A percentile compares a stretch with the other conserved stretches of the same genome.
phyloP scores from a whole-genome alignment of 2,329 filamentous ascomycete genomes.

The Xylariaceae sp. region DNA sequence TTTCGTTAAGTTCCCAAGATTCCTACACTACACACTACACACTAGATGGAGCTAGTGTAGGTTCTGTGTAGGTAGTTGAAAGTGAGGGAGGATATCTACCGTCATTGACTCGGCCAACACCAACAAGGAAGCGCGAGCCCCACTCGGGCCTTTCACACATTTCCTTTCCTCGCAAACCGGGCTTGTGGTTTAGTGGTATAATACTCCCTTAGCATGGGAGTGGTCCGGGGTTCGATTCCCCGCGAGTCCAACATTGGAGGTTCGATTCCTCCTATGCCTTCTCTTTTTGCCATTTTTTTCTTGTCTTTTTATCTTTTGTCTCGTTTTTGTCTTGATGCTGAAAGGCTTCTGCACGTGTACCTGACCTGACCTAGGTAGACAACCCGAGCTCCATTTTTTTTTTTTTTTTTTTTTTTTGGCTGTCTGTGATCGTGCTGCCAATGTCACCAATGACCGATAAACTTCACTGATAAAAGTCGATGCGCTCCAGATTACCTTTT shows the following conservation, averaged over 20 bases:
- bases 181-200: conserved; percentile 26
- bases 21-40: background rate
- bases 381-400: background rate
- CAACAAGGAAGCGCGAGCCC: background rate
- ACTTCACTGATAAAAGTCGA: too few relatives aligned
- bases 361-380: too few relatives aligned
- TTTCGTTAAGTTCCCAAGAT: background rate
- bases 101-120: too few relatives aligned
- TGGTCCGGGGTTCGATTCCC: conserved; percentile 27
- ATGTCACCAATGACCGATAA: too few relatives aligned
- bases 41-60: too few relatives aligned
- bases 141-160: background rate
- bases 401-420: background rate
- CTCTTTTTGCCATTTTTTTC: background rate
- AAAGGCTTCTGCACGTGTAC: too few relatives aligned
- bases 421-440: too few relatives aligned
- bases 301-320: background rate
- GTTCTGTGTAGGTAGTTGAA: too few relatives aligned
- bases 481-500: too few relatives aligned
- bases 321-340: background rate
- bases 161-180: background rate
- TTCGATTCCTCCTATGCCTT: conserved; percentile 19
- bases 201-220: conserved; percentile 27
- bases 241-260: conserved; percentile 22
- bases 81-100: background rate